Conservation (phyloP, 73 alveolate species). For the Durusdinium trenchii region DNA sequence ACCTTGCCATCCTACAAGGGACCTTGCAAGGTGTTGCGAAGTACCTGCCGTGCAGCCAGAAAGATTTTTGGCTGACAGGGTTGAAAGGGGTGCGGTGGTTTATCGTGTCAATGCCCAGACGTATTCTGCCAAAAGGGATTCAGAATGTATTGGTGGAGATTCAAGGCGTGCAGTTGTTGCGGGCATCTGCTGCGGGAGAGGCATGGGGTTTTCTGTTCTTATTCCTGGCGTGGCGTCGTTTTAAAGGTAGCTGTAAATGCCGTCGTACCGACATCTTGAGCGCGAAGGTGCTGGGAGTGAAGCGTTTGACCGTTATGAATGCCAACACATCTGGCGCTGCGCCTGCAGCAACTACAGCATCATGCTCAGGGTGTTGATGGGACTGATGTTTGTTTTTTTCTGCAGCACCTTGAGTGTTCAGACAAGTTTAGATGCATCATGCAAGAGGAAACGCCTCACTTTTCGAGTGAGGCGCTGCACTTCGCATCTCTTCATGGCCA, state of each 20-base stretch:
- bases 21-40: constrained; percentile 77
- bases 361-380: neutral
- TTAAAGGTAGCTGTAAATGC: too few species aligned
- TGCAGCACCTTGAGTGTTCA: neutral
- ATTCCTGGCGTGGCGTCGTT: neutral
- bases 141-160: neutral
- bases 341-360: constrained; percentile 46
- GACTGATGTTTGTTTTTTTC: neutral
- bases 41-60: constrained; percentile 26
- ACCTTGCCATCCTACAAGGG: constrained; percentile 55
- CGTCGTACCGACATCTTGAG: neutral
- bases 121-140: neutral
- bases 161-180: constrained; percentile 37
- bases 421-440: too few species aligned
- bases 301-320: constrained; percentile 75
- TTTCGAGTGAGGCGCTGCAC: constrained; percentile 49
- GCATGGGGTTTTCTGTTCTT: neutral
- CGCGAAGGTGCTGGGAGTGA: constrained; percentile 50
- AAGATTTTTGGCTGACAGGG: neutral
- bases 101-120: neutral
- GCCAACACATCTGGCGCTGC: neutral
- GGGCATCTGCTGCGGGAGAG: constrained; percentile 58
- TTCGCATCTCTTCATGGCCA: constrained; percentile 73
- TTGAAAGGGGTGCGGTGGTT: neutral
- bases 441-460: neutral